phyloP scores from a whole-genome alignment of 352 stramenopile genomes.

The Pythium guiyangense region DNA sequence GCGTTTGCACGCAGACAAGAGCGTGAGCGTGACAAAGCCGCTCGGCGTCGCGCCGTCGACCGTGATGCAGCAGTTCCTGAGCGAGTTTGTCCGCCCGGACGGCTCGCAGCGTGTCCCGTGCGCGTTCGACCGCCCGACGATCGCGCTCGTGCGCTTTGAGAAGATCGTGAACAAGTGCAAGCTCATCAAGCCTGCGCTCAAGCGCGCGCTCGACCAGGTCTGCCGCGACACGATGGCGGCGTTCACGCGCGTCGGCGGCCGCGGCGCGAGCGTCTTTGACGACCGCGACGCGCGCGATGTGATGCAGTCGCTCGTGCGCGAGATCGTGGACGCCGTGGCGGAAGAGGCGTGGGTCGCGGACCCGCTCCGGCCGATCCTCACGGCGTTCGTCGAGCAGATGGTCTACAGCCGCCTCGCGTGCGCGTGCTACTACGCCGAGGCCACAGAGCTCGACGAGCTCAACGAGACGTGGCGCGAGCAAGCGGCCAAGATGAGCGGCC shows the following conservation, averaged over 20 bases:
- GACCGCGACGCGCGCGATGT: constrained; percentile 50
- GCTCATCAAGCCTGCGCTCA: constrained; percentile 52
- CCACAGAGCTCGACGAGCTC: constrained; percentile 61
- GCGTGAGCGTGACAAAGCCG: constrained; percentile 5
- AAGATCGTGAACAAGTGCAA: constrained; percentile 59
- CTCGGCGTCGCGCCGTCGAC: constrained; percentile 11
- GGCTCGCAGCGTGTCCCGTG: constrained; percentile 22
- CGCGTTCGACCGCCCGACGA: constrained; percentile 35
- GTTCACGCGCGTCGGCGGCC: constrained; percentile 27
- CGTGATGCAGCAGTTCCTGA: constrained; percentile 35
- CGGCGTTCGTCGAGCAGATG: constrained; percentile 69
- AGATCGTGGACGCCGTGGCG: constrained; percentile 53
- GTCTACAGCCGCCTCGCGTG: constrained; percentile 62
- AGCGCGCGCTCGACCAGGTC: constrained; percentile 59
- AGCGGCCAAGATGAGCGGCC: constrained; percentile 27
- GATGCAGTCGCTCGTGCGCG: constrained; percentile 63
- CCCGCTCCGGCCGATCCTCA: constrained; percentile 21
- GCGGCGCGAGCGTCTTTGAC: constrained; percentile 31
- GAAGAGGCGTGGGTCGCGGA: constrained; percentile 29
- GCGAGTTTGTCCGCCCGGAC: constrained; percentile 19
- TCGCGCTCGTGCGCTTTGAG: constrained; percentile 57
- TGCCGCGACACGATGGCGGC: constrained; percentile 59
- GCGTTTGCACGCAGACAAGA: constrained; percentile 46
- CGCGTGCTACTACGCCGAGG: constrained; percentile 50
- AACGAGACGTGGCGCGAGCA: constrained; percentile 65